Percentiles rank a stretch among this genome's conserved stretches.
Conservation (phyloP, 495 filamentous ascomycete species). For the Sporormia fimetaria region DNA sequence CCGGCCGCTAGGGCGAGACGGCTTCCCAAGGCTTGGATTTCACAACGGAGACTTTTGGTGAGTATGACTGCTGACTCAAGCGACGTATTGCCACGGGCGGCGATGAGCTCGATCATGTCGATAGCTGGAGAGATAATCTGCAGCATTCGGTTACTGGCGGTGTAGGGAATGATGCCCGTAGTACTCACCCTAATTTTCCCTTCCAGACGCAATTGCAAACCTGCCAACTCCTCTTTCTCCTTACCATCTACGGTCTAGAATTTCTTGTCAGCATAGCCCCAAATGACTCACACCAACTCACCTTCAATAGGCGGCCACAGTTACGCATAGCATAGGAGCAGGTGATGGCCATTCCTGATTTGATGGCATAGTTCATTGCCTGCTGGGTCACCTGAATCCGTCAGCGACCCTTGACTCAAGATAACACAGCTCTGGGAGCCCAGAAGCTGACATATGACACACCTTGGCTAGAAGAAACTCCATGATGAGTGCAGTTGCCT, state of each 20-base stretch:
- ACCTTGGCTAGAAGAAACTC: constrained; percentile 64
- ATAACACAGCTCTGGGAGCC: too few relatives aligned
- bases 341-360: constrained; percentile 72
- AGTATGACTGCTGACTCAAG: constrained; percentile 80
- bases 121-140: constrained; percentile 86
- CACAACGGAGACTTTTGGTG: constrained; percentile 75
- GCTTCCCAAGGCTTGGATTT: constrained; percentile 75
- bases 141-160: constrained; percentile 3
- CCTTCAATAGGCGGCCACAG: constrained; percentile 68
- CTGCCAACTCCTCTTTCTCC: constrained; percentile 55
- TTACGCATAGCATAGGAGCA: constrained; percentile 76
- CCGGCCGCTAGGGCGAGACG: constrained; percentile 59
- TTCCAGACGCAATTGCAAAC: constrained; percentile 63
- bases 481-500: too few relatives aligned
- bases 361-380: constrained; percentile 83
- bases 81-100: constrained; percentile 87
- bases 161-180: background rate
- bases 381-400: constrained; percentile 63
- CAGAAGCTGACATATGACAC: too few relatives aligned
- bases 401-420: too few relatives aligned
- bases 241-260: constrained; percentile 56
- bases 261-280: background rate
- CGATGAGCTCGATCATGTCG: constrained; percentile 87
- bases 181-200: constrained; percentile 67
- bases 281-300: constrained; percentile 23